Base-by-base conservation (phyloP, 2,329 filamentous ascomycete species). In the Thielaviopsis punctulata region DNA sequence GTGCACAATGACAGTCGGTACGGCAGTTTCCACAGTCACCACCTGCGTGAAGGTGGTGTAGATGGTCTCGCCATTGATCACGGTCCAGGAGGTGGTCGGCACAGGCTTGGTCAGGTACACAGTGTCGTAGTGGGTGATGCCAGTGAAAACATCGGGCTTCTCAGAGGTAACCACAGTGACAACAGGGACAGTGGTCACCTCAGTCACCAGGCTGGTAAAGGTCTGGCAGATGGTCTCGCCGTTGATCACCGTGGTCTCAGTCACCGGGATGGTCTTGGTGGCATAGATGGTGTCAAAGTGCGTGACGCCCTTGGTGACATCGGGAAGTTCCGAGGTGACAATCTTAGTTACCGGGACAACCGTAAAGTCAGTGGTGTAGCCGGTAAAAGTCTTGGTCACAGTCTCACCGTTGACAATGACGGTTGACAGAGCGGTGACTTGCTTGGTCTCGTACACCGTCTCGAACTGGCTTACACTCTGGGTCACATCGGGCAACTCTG, bases 331-430 rank as follows among this genome's bases (percentile, higher is more conserved):
- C 58, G 59, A 57, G 8, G 53, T 62, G 15, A 58, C 56, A 15
- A 56, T 62, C 49, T 59, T 56, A 1, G 56, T 64, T 2, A 55
- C 59, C 10, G 57, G 48, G 12, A 51, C 23, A 18, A 47, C 39
- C 13, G 48, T 50, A 13, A 41, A 46, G 2, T 25, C 33, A 5
- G 41, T 44, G 19, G 43, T 49, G 47, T 33, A 50, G 2, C 10
- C 25, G 10, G 25, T 27, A 13, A 58, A 55, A 15, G 56, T 62
- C 49, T 59, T 56, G 2, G 56, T 64, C 3, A 55, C 41, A 21
- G 41, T 45, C 41, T 23, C 8, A 12, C 18, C 41, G 5, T 45
- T n/a, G 18, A 21, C 41, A 45, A 45, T 19, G n/a, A n/a, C n/a
- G n/a, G n/a, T n/a, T n/a, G n/a, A n/a, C n/a, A n/a, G n/a, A n/a